phyloP scores from a whole-genome alignment of 352 stramenopile genomes.

The Plasmopara halstedii region DNA sequence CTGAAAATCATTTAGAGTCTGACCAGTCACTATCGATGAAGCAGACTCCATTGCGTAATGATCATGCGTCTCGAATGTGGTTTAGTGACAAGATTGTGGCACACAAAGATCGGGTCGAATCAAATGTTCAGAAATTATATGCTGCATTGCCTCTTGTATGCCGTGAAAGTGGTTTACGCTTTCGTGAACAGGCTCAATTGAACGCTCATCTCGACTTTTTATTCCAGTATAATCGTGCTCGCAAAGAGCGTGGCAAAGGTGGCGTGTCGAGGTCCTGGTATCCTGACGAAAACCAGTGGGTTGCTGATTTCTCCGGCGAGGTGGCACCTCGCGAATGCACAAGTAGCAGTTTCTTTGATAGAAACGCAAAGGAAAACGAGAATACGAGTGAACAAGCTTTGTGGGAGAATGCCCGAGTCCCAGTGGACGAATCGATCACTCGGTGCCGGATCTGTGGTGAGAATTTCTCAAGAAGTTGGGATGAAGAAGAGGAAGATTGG shows the following conservation, averaged over 20 bases:
- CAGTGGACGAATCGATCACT: conserved; percentile 74
- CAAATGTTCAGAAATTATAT: conserved; percentile 83
- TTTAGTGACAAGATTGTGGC: conserved; percentile 77
- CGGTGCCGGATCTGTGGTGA: conserved; percentile 80
- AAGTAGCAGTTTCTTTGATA: conserved; percentile 73
- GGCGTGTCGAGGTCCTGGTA: conserved; percentile 81
- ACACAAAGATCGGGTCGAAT: conserved; percentile 81
- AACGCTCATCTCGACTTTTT: conserved; percentile 81
- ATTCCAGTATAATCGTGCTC: conserved; percentile 78
- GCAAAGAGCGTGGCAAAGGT: conserved; percentile 76
- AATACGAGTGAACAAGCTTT: conserved; percentile 38
- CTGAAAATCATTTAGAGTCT: not conserved
- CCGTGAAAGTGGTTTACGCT: conserved; percentile 70
- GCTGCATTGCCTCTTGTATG: conserved; percentile 73
- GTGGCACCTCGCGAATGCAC: conserved; percentile 56
- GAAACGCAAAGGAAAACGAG: conserved; percentile 44
- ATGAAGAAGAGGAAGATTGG: conserved; percentile 87
- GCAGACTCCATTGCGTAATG: conserved; percentile 12
- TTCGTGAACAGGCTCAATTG: conserved; percentile 68
- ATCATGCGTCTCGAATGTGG: conserved; percentile 71
- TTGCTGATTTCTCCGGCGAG: conserved; percentile 58
- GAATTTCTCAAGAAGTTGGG: conserved; percentile 75
- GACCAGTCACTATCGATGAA: conserved; percentile 11
- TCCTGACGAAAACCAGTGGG: conserved; percentile 74
- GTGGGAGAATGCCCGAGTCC: conserved; percentile 63